Percentiles rank a stretch among this genome's conserved stretches.
Evolutionary conservation across 306 rosid species (phyloP).

Genomic region (Mucuna pruriens): DNA sequence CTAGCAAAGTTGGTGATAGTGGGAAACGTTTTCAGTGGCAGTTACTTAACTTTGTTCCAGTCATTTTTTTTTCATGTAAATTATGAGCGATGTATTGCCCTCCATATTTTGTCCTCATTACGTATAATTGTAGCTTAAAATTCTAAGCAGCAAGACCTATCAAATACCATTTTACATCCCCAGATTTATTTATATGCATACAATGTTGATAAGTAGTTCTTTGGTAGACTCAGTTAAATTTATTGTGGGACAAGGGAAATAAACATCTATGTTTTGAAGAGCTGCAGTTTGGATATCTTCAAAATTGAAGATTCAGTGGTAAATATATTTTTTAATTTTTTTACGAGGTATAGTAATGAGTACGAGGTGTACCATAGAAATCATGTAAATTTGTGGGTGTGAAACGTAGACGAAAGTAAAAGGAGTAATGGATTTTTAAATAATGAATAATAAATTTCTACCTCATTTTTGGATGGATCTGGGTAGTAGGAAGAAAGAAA

Average conservation of each 20-base stretch:
- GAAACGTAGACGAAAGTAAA: background rate
- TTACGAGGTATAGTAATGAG: too few relatives aligned
- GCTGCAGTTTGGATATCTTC: background rate
- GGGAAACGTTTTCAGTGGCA: background rate
- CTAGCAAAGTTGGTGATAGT: background rate
- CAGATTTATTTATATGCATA: background rate
- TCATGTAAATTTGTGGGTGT: background rate
- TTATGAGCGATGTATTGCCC: background rate
- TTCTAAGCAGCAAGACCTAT: background rate
- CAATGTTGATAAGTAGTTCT: background rate
- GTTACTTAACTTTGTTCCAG: background rate
- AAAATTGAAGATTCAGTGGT: background rate
- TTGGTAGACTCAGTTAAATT: background rate
- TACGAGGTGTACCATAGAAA: background rate
- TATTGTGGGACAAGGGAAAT: background rate
- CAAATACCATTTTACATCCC: background rate
- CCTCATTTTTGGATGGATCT: too few relatives aligned
- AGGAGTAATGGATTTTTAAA: too few relatives aligned
- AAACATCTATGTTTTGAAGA: background rate
- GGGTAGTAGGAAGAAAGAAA: too few relatives aligned
- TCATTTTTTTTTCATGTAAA: conserved; percentile 7
- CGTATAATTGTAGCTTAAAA: background rate
- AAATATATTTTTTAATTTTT: background rate
- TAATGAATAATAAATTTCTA: background rate
- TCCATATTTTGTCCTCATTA: background rate